Percentiles rank a stretch among this genome's conserved stretches.
Conservation (phyloP, 768 basidiomycete species). For the Mycena kentingensis region DNA sequence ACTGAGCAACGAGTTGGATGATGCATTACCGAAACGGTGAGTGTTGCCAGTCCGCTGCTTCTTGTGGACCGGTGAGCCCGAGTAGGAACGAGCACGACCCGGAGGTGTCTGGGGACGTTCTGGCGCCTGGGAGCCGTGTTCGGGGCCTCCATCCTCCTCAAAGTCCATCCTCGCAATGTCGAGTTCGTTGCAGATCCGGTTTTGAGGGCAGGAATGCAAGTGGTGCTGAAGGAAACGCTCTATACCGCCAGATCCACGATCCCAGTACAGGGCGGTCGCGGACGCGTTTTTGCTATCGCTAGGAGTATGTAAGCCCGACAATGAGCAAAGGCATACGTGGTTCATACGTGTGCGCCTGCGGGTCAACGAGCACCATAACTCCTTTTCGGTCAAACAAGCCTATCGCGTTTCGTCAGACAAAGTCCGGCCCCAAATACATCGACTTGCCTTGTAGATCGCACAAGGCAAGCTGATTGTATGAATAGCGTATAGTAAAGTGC, state of each 20-base stretch:
- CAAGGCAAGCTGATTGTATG: neutral
- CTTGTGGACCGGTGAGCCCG: no score
- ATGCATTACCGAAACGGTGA: neutral
- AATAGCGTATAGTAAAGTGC: constrained; percentile 6
- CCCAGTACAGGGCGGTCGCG: no score
- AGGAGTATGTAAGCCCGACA: neutral
- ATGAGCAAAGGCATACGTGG: neutral
- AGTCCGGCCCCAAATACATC: neutral
- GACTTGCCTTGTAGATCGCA: constrained; percentile 15
- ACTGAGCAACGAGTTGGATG: neutral
- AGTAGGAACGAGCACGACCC: no score
- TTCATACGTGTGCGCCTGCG: constrained; percentile 13
- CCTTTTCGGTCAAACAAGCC: constrained; percentile 6
- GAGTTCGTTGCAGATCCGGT: constrained; percentile 5
- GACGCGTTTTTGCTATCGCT: no score
- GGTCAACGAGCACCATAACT: constrained; percentile 10
- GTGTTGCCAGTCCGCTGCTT: neutral
- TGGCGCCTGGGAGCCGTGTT: neutral
- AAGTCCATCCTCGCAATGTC: neutral
- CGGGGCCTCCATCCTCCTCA: neutral
- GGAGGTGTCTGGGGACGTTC: no score
- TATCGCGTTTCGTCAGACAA: neutral
- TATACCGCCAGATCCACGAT: constrained; percentile 5
- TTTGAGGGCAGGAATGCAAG: constrained; percentile 2
- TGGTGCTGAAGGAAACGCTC: constrained; percentile 10